A percentile compares a stretch with the other conserved stretches of the same genome.
phyloP scores from a whole-genome alignment of 1,284 basidiomycete species.

The Trichosporon sp. region DNA sequence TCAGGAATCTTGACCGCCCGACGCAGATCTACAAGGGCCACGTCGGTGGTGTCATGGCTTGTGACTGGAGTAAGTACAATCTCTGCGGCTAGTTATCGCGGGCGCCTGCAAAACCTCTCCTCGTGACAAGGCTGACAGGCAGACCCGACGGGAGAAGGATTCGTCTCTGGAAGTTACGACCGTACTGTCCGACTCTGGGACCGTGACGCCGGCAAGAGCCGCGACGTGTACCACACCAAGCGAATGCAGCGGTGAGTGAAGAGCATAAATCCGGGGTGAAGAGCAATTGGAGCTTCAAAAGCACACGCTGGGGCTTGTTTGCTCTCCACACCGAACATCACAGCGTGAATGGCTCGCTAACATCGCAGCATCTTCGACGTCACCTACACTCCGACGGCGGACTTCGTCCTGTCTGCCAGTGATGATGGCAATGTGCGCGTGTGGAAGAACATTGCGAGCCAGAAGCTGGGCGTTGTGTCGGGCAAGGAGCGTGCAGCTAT shows the following conservation, averaged over 20 bases:
- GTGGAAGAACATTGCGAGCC: conserved; percentile 92
- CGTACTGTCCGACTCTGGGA: conserved; percentile 91
- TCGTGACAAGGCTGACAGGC: background rate
- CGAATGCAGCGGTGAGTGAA: conserved; percentile 92
- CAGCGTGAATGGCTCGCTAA: no score
- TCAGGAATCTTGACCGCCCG: conserved; percentile 74
- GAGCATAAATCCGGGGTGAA: no score
- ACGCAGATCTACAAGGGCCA: conserved; percentile 97
- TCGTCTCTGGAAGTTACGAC: conserved; percentile 95
- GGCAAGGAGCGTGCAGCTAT: conserved; percentile 87
- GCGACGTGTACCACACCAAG: conserved; percentile 96
- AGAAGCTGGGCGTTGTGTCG: conserved; percentile 85
- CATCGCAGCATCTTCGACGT: conserved; percentile 49
- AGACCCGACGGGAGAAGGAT: conserved; percentile 85
- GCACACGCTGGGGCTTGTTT: no score
- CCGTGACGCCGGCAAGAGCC: conserved; percentile 70
- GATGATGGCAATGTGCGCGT: conserved; percentile 96
- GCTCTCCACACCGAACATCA: no score
- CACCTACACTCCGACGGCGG: conserved; percentile 79
- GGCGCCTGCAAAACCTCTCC: background rate
- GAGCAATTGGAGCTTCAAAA: no score
- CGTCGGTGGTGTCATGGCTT: conserved; percentile 89
- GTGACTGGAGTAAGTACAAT: conserved; percentile 65
- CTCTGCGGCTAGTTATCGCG: background rate
- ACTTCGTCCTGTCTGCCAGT: conserved; percentile 87